phyloP scores from a whole-genome alignment of 306 rosid genomes.

The Glycine tomentella region DNA sequence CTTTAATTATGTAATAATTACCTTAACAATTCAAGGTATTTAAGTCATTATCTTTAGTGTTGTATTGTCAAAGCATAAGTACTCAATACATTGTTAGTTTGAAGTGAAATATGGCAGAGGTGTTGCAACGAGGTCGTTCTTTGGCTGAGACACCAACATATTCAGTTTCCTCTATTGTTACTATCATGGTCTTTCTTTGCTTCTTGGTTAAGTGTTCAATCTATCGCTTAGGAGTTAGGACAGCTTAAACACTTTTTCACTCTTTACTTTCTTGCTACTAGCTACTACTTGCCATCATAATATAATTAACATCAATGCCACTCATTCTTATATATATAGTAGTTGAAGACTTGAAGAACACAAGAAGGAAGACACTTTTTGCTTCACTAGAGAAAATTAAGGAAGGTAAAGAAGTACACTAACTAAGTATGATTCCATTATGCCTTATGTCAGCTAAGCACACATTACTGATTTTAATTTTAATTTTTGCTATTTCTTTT shows the following conservation, averaged over 20 bases:
- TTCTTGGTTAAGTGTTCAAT: slow-evolving; percentile 83
- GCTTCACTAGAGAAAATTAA: slow-evolving; percentile 91
- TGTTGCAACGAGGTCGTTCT: slow-evolving; percentile 64
- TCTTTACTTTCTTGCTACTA: background rate
- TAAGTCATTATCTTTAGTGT: too few relatives aligned
- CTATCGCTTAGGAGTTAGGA: slow-evolving; percentile 78
- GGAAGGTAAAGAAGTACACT: too few relatives aligned
- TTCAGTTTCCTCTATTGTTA: slow-evolving; percentile 88
- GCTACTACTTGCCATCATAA: background rate
- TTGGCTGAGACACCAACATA: slow-evolving; percentile 96
- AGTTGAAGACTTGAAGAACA: slow-evolving; percentile 81
- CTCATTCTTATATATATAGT: too few relatives aligned
- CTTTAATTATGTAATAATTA: too few relatives aligned
- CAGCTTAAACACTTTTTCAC: slow-evolving; percentile 58
- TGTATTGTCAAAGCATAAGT: too few relatives aligned
- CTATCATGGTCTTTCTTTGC: slow-evolving; percentile 90
- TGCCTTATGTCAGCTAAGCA: slow-evolving; percentile 5
- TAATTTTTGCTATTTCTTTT: too few relatives aligned
- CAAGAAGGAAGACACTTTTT: slow-evolving; percentile 86
- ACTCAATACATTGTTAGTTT: too few relatives aligned
- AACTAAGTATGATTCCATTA: background rate
- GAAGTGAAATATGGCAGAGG: slow-evolving; percentile 59
- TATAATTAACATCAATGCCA: too few relatives aligned
- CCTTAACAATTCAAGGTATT: too few relatives aligned
- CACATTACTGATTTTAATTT: background rate